A percentile compares a stretch with the other conserved stretches of the same genome.
phyloP scores from a whole-genome alignment of 73 alveolate genomes.

The Durusdinium trenchii region DNA sequence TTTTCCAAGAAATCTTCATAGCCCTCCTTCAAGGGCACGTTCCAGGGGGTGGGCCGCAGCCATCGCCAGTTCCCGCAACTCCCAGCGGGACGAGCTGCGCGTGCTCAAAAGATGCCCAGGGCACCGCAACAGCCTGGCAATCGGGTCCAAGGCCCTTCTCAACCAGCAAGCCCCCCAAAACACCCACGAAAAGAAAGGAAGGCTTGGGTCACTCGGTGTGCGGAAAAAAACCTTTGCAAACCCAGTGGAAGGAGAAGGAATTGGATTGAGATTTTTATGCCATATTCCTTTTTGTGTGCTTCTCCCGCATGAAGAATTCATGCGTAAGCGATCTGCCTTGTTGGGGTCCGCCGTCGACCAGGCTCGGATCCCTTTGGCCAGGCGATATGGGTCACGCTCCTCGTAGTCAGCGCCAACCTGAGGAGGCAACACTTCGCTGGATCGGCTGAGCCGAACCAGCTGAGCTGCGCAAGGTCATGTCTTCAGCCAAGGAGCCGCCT shows the following conservation, averaged over 20 bases:
- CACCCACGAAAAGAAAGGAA: background rate
- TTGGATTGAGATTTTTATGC: too few species aligned
- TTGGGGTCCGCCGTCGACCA: slow-evolving; percentile 66
- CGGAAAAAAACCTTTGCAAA: too few species aligned
- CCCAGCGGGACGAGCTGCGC: background rate
- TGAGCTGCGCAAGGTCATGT: background rate
- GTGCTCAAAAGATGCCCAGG: slow-evolving; percentile 61
- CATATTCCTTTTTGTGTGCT: too few species aligned
- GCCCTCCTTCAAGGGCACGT: too few species aligned
- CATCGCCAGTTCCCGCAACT: background rate
- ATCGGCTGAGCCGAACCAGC: background rate
- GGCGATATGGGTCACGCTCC: slow-evolving; percentile 79
- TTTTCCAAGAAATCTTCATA: background rate
- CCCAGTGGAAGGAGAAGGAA: too few species aligned
- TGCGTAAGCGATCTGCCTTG: background rate
- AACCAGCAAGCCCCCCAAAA: background rate
- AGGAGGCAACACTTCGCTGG: background rate
- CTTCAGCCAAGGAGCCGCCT: background rate
- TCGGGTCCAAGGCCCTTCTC: background rate
- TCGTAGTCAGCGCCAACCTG: slow-evolving; percentile 61
- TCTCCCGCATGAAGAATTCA: too few species aligned
- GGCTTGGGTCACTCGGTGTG: background rate
- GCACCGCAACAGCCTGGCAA: slow-evolving; percentile 36
- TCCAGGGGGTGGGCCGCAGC: background rate
- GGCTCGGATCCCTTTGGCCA: slow-evolving; percentile 80